Evolutionary conservation across 257 asterid genomes (phyloP).

Genomic region (Solanum lycopersicoides): DNA sequence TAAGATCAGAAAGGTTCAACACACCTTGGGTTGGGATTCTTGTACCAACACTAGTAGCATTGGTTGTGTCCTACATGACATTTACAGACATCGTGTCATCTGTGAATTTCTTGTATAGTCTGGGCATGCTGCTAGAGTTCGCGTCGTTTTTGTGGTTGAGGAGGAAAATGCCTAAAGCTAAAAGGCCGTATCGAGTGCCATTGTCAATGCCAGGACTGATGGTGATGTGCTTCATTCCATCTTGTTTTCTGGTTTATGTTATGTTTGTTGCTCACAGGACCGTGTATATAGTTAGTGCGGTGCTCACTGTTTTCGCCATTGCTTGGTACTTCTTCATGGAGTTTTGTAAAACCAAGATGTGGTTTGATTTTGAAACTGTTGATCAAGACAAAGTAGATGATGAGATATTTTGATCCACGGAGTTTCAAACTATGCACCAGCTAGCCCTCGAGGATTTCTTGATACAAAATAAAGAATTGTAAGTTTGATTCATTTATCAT

Average conservation of each 20-base stretch:
- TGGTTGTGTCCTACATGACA: slow-evolving; percentile 30
- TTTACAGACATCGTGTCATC: slow-evolving; percentile 30
- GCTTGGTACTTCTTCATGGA: slow-evolving; percentile 49
- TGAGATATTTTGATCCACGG: background rate
- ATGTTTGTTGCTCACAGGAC: slow-evolving; percentile 45
- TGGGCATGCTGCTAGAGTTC: slow-evolving; percentile 65
- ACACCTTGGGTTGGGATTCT: slow-evolving; percentile 67
- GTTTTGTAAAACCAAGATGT: slow-evolving; percentile 26
- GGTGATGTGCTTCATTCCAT: slow-evolving; percentile 48
- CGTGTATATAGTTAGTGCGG: slow-evolving; percentile 39
- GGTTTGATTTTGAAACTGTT: slow-evolving; percentile 6
- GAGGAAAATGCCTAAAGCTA: slow-evolving; percentile 15
- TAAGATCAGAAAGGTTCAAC: slow-evolving; percentile 37
- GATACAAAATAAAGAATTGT: background rate
- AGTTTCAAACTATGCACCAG: background rate
- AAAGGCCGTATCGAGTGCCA: slow-evolving; percentile 47
- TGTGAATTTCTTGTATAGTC: slow-evolving; percentile 54
- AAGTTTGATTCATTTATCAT: background rate
- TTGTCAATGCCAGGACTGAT: slow-evolving; percentile 28
- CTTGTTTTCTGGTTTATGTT: slow-evolving; percentile 38
- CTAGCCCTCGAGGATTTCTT: background rate
- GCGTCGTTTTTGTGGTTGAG: slow-evolving; percentile 45
- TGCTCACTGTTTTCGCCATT: slow-evolving; percentile 40
- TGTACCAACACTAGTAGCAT: slow-evolving; percentile 28
- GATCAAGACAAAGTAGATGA: background rate